phyloP scores from a whole-genome alignment of 164 flowering plant species.

The Akebia trifoliata region DNA sequence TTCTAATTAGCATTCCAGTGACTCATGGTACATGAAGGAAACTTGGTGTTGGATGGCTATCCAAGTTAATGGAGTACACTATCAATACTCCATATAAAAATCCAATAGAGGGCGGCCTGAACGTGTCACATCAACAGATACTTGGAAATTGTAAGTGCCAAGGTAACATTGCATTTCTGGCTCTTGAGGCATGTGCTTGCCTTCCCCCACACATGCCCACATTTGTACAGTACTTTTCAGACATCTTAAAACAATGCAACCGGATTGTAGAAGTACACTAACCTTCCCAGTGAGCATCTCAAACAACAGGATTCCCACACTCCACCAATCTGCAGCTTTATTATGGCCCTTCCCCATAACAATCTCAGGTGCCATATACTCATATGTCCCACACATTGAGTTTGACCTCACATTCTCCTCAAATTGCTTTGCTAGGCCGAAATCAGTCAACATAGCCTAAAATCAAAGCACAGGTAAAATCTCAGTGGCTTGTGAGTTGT shows the following conservation, averaged over 20 bases:
- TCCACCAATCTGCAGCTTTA: constrained; percentile 99
- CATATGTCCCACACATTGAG: constrained; percentile 88
- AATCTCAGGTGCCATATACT: constrained; percentile 96
- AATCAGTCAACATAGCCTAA: constrained; percentile 86
- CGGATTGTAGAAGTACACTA: constrained; percentile 3
- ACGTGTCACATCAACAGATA: too few species aligned
- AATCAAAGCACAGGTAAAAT: background rate
- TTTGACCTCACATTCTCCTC: constrained; percentile 73
- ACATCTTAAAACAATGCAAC: background rate
- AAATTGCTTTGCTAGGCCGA: constrained; percentile 87
- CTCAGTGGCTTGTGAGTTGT: constrained; percentile 2
- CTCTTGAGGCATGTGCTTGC: too few species aligned
- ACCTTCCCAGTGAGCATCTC: constrained; percentile 99
- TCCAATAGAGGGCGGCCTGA: too few species aligned
- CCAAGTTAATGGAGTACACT: too few species aligned
- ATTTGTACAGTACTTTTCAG: too few species aligned
- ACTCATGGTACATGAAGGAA: too few species aligned
- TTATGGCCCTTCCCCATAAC: constrained; percentile 86
- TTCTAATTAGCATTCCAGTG: too few species aligned
- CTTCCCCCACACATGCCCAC: too few species aligned
- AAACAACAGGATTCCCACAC: constrained; percentile 76
- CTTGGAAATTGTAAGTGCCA: too few species aligned
- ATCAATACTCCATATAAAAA: too few species aligned
- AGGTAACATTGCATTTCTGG: too few species aligned
- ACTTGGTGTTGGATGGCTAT: too few species aligned